Base-by-base conservation (phyloP, 1,284 basidiomycete species). In the Flammula alnicola region DNA sequence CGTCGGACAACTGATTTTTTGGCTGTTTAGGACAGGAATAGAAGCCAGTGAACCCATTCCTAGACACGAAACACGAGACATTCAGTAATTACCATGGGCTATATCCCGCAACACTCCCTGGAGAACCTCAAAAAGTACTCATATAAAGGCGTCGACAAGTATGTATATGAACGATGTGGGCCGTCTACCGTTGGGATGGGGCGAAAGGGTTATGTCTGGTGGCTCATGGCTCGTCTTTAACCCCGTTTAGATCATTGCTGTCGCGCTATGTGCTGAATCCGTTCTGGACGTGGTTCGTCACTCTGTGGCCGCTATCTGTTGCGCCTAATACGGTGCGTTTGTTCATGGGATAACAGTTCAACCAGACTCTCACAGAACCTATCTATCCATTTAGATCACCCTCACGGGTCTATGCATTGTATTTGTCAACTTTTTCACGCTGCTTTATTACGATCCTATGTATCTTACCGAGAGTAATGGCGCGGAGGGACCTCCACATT, bases 281-380 rank as follows among this genome's bases (percentile, higher is more conserved):
- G 1, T 98, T 91, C 73, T 99, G 96, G 96, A 95, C 81, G 54
- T 91, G 90, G 88, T 86, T 98, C 56, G 93, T 98, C 42, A 91
- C 85, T 11, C 77, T 95, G 27, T 97, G 95, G 83, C 97, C 96
- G 0, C 76, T 79, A 43, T 86, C 73, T 39, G 77, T 98, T 16
- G 96, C 97, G 0, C 97, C 97, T 3, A 99, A 99, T 74, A 82
- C 86, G 43, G 94, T 95, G 62, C 57, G 86, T 73, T n/a, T n/a
- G n/a, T n/a, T n/a, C n/a, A n/a, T n/a, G n/a, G n/a, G 29, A 16
- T 33, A 22, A 30, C 2, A 6, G 16, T 17, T 46, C 25, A 22
- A 32, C 2, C 17, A 39, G 5, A 11, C 36, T 6, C 19, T 9
- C 27, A 20, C 25, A 19, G 16, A 9, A 20, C 5, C 8, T 16